Base-by-base conservation (phyloP, 2,329 filamentous ascomycete species). In the Coniochaeta sp. region DNA sequence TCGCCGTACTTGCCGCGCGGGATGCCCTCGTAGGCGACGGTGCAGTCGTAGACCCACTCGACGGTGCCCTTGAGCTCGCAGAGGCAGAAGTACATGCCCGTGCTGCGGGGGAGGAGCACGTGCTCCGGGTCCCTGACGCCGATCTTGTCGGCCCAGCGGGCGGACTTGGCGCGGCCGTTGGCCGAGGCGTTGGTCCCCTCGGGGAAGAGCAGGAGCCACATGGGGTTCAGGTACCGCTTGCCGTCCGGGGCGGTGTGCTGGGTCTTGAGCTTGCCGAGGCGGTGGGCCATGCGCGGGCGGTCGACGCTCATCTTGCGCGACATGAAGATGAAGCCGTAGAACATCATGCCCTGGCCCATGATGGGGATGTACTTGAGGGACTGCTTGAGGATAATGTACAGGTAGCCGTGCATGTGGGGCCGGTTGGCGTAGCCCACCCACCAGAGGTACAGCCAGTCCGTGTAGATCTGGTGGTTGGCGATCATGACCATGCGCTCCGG, bases 361-460 rank as follows among this genome's bases (percentile, higher is more conserved):
- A 96, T 75, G 1, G 91, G 91, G 17, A 96, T 86, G 66, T 86
- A 88, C 72, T 90, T 92, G 63, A 96, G 78, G 1, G 90, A 93
- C 71, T 96, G 90, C 70, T 96, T 96, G 58, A 96, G 78, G 68
- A 96, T 93, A 71, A 96, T 96, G 77, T 91, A 96, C 68, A 96
- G 81, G 70, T 91, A 89, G 12, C 92, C 91, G 68, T 95, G 89
- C 84, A 91, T 91, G 59, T 83, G 81, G 61, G 89, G 89, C 1
- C 67, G 72, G 69, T 87, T 88, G 28, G 89, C 91, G 68, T 96
- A 96, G n/a, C 87, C 90, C 28, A 91, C 87, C 91, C 91, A 96
- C 91, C 91, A 96, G 8, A 96, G 82, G 71, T 96, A 96, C 9
- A 96, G 75, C 91, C 91, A 96, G 74, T 96, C 91, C 9, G 91